Base-by-base conservation (phyloP, 208 protist genomes). In the Acanthamoeba culbertsoni region DNA sequence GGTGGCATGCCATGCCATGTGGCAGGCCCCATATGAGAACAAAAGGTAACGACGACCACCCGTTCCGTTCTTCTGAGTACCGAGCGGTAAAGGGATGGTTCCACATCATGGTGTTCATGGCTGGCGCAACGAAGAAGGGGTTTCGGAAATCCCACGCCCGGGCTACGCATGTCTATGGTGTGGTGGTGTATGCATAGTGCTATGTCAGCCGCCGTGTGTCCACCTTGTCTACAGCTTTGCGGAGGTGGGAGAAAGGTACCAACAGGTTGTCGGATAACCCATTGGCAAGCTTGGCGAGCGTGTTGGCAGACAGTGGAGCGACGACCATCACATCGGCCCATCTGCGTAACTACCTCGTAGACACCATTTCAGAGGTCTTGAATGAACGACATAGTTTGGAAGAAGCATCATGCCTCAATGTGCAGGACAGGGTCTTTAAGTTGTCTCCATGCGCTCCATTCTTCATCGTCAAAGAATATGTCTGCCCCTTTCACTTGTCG, bases 101-200 rank as follows among this genome's bases (percentile, higher is more conserved):
- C 98, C 98, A 99, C 99, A 99, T 99, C 92, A 98, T 95, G 8
- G 99, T 99, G 96, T 99, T 99, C 99, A 99, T 99, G 20, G 99
- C 98, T 4, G 99, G 99, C 79, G 98, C 98, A n/a, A 99, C 93
- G 73, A 99, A 93, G 33, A 99, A 96, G 8, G 98, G 97, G 93
- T 98, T 99, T 45, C 96, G 77, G 35, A 96, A 91, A 84, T 99
- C 97, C 98, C 99, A 99, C 53, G 98, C 98, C 26, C 98, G 97
- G 94, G 98, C 97, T 0, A 99, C 96, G 79, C 98, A 99, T 4
- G 97, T 99, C 82, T 99, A 65, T 3, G 8, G 0, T 7, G 59
- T 23, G 33, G 2, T 20, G n/a, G 43, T 73, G 14, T 51, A 51
- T 28, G 6, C 5, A 46, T 23, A 65, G 82, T 68, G 33, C 4